Evolutionary conservation across 202 grass and related monocot species (phyloP), one percentile per base, ranked within the genome.

Genomic region (Miscanthus sacchariflorus): DNA sequence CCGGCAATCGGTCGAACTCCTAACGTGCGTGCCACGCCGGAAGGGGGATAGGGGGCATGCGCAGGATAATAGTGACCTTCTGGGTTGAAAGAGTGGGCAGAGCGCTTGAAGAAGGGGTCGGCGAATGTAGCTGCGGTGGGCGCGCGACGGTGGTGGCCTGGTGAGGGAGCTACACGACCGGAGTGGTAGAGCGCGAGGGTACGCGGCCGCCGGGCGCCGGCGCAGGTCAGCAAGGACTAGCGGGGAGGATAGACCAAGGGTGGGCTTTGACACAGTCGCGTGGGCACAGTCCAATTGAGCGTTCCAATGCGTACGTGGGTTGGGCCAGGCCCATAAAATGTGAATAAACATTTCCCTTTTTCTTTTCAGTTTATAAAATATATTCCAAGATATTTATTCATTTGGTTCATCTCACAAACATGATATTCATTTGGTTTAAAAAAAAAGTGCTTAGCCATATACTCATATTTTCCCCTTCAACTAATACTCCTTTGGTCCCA

Each of bases 1-100:
- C 46, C n/a, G 63, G 64, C 74, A 78, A 78, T 70, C 74, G 33
- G 45, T 70, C 83, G 63, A 85, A 40, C 64, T 70, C 74, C 44
- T n/a, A 6, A 10, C n/a, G 44, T 42, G 74, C 74, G 74, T 24
- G 44, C 81, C 36, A 14, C 23, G 23, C 13, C 33, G 8, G 14
- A 8, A n/a, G 23, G 66, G 33, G 23, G 19, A 42, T 3, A 24
- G n/a, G 59, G 59, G 3, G 2, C 59, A 63, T 24, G 21, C n/a
- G 59, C n/a, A 27, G 61, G 61, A 27, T 27, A 65, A 13, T 27
- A 25, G 61, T 25, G 61, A 27, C 4, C 61, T 25, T 65, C 23
- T 65, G 4, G 23, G 61, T 65, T 14, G 5, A 82, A 36, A 19
- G 30, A 81, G 65, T 33, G 12, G 65, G 28, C 27, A 8, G 25